Conservation (phyloP, 805 yeast genomes). For the Yueomyces sp. region DNA sequence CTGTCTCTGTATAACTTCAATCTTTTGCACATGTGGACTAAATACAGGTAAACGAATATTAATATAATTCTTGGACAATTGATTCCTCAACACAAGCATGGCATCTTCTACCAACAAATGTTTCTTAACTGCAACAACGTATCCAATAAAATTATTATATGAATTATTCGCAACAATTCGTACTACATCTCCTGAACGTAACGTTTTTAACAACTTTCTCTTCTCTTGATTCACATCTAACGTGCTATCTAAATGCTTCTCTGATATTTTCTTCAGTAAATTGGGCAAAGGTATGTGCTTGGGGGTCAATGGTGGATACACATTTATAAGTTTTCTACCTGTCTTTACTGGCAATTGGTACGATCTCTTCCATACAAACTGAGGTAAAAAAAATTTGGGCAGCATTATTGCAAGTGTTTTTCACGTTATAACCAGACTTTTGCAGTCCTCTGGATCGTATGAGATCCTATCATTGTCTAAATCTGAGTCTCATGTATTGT, state of each 20-base stretch:
- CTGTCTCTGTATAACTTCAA: slow-evolving; percentile 38
- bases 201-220: slow-evolving; percentile 37
- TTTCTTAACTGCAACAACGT: slow-evolving; percentile 64
- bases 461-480: no score
- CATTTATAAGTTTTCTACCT: not conserved
- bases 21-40: slow-evolving; percentile 62
- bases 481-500: no score
- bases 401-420: no score
- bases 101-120: slow-evolving; percentile 47
- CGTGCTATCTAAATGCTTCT: slow-evolving; percentile 34
- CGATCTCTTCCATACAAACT: not conserved
- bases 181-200: slow-evolving; percentile 74
- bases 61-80: slow-evolving; percentile 69
- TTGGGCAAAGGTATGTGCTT: not conserved
- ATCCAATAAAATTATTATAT: slow-evolving; percentile 59
- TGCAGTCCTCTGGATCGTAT: no score
- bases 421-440: no score
- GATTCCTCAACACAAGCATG: slow-evolving; percentile 70
- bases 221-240: slow-evolving; percentile 67
- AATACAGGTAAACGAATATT: slow-evolving; percentile 71
- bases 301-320: not conserved
- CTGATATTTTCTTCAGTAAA: slow-evolving; percentile 6
- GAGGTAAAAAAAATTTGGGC: not conserved
- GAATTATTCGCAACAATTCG: slow-evolving; percentile 48
- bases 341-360: not conserved